These are phyloP conservation scores for Emericellopsis cladophorae DNA, from an alignment of 2,329 filamentous ascomycete species.

Conservation along the genomic window DNA sequence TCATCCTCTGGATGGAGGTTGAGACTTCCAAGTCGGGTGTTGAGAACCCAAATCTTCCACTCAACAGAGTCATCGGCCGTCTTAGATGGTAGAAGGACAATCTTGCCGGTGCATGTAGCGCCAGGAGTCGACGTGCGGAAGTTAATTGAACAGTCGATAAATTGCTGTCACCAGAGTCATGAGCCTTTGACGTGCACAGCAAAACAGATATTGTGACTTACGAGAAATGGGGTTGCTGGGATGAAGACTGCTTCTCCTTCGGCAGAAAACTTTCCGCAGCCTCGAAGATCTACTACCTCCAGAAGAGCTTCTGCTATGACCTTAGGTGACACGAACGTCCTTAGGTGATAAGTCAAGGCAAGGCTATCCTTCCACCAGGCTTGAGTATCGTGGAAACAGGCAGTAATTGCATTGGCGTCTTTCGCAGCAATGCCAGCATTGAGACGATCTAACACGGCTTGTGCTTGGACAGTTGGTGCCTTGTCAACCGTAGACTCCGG, in stretches of 20 bases:
- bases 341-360: conserved; percentile 21
- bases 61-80: neutral
- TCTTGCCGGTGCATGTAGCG: conserved; percentile 15
- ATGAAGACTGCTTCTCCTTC: conserved; percentile 1
- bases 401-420: conserved; percentile 9
- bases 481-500: conserved; percentile 2
- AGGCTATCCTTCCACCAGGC: conserved; percentile 23
- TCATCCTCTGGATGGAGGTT: conserved; percentile 14
- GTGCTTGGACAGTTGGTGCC: conserved; percentile 1
- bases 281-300: conserved; percentile 7
- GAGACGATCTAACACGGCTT: too few relatives aligned
- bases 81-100: conserved; percentile 14
- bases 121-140: conserved; percentile 18
- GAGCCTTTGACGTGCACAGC: neutral
- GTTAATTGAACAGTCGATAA: conserved; percentile 6
- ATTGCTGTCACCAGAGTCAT: neutral
- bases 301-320: conserved; percentile 12
- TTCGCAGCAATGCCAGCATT: neutral
- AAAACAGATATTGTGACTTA: neutral
- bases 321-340: conserved; percentile 13
- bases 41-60: conserved; percentile 22
- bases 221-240: conserved; percentile 3
- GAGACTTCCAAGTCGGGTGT: conserved; percentile 13
- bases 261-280: conserved; percentile 1
- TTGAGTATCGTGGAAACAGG: conserved; percentile 16